These are phyloP conservation scores for Triangularia setosa DNA, from an alignment of 2,329 filamentous ascomycete species.

Conservation along the genomic window DNA sequence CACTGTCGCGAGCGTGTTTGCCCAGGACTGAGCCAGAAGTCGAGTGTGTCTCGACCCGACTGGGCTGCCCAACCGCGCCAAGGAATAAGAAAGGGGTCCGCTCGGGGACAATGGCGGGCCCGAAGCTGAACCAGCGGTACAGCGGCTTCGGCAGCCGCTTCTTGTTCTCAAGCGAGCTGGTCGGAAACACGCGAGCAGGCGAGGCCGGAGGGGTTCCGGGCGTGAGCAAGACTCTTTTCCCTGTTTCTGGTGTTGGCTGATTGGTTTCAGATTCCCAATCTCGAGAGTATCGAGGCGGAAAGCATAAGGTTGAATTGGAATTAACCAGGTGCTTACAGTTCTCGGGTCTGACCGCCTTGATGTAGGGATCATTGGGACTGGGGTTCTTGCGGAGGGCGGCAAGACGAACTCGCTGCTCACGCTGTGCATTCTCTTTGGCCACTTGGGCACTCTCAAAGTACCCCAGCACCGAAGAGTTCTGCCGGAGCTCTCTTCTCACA, in stretches of 20 bases:
- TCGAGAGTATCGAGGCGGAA: too few relatives aligned
- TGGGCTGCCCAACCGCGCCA: background rate
- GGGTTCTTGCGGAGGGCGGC: background rate
- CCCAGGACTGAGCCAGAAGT: background rate
- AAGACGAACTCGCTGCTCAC: background rate
- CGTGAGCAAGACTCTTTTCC: background rate
- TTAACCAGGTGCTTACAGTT: too few relatives aligned
- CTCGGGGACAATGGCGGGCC: too few relatives aligned
- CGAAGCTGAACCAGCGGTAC: too few relatives aligned
- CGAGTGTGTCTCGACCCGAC: background rate
- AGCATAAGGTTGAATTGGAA: too few relatives aligned
- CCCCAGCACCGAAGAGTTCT: too few relatives aligned
- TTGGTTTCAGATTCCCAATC: too few relatives aligned
- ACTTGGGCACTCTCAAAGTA: too few relatives aligned
- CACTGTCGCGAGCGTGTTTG: background rate
- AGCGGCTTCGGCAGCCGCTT: background rate
- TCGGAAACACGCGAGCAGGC: background rate
- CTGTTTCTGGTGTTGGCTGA: background rate
- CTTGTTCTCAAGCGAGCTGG: background rate
- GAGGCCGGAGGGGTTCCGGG: background rate
- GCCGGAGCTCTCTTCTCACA: too few relatives aligned
- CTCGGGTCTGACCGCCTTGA: background rate
- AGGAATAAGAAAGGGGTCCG: too few relatives aligned
- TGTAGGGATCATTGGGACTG: background rate
- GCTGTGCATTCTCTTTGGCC: background rate